Evolutionary conservation across 2,329 filamentous ascomycete genomes (phyloP), one percentile per base, ranked within the genome.

Genomic region (Xylariaceae sp.): DNA sequence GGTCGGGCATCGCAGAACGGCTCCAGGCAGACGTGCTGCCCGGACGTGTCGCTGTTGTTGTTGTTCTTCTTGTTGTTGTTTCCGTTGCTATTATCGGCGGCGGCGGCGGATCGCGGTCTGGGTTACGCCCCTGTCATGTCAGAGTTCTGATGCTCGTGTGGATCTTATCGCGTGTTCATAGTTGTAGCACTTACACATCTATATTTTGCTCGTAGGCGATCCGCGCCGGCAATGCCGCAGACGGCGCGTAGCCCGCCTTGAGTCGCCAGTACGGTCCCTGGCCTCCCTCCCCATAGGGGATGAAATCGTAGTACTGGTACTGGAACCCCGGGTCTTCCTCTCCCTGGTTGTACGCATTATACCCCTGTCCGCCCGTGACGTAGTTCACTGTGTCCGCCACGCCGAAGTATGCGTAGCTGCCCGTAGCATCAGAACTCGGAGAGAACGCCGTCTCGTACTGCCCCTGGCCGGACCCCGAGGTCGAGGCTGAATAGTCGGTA

Each of bases 1-100:
- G 74, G 73, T 48, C 75, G 75, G 26, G 73, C 70, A 26, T 67
- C 69, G 71, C 82, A 85, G 20, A 40, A 47, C 12, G 45, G 32
- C 20, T 62, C 48, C 14, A 63, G 52, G 40, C 66, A 70, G 43
- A 62, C 44, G 53, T 60, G 63, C n/a, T 50, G 41, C 19, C 60
- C 57, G 12, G 60, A 52, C 10, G 43, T 49, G 18, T 56, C 59
- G 48, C 41, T 55, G n/a, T n/a, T n/a, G n/a, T n/a, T n/a, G n/a
- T n/a, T n/a, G n/a, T n/a, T n/a, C n/a, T n/a, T n/a, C n/a, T n/a
- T n/a, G n/a, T n/a, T n/a, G n/a, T n/a, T n/a, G n/a, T n/a, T n/a
- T n/a, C n/a, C n/a, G n/a, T n/a, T n/a, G n/a, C n/a, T n/a, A n/a
- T n/a, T n/a, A n/a, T n/a, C n/a, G n/a, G n/a, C n/a, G n/a, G n/a